Evolutionary conservation across 1,284 basidiomycete species (phyloP), one percentile per base, ranked within the genome.

Genomic region (Puccinia triticina): DNA sequence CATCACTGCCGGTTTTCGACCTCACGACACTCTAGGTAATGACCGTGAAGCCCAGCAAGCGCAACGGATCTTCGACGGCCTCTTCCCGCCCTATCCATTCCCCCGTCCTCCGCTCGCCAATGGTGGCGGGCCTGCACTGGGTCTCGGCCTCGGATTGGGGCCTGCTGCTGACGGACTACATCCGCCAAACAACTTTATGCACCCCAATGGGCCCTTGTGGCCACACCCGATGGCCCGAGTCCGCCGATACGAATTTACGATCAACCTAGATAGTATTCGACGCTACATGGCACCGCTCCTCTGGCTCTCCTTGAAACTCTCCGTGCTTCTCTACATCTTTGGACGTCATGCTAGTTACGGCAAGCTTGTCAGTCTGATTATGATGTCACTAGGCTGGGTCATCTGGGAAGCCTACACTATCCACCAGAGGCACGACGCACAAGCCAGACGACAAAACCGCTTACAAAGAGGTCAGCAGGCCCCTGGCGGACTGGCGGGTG

Each of bases 261-360:
- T 86, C 83, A 86, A 86, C 81, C 82, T 86, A 69, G 86, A 86
- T 23, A 85, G 84, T 12, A 74, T 86, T 53, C 34, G 84, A 4
- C 82, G 85, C 0, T 83, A 85, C 72, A 43, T 85, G 29, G 53
- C 85, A 32, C 86, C 85, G 21, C 83, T 86, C 40, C 59, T 85
- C 57, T 84, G 85, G 83, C 84, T 86, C 53, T 72, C 84, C 1
- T 74, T 85, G 80, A 86, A 86, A 71, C 83, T 86, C 32, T 83
- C 61, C 0, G 84, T 86, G 81, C 78, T 86, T 18, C 75, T 86
- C 37, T 86, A 84, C 73, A 83, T 86, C 69, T 86, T 86, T 69
- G 86, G 85, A 14, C 83, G 85, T 46, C 84, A 85, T 79, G 86
- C 86, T 11, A 83, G 77, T 2, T 57, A 59, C 4, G 72, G 78